Conservation (phyloP, 2,329 filamentous ascomycete genomes). For the Triangularia setosa region DNA sequence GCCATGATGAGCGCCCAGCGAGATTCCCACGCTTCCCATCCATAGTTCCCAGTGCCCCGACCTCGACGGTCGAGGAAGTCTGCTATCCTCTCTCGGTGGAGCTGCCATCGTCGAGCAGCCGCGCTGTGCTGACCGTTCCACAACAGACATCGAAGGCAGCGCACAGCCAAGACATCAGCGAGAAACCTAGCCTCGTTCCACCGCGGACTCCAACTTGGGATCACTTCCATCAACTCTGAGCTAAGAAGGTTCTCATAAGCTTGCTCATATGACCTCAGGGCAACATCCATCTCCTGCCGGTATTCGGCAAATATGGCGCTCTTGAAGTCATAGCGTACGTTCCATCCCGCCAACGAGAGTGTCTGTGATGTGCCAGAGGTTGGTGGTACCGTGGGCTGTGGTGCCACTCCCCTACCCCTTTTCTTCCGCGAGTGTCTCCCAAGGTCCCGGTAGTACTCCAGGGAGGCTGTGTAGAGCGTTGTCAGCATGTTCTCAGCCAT, state of each 20-base stretch:
- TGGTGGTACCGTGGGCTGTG: slow-evolving; percentile 76
- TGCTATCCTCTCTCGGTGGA: slow-evolving; percentile 68
- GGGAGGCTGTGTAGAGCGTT: slow-evolving; percentile 66
- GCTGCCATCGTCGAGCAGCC: slow-evolving; percentile 75
- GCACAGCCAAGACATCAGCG: slow-evolving; percentile 75
- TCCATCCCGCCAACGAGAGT: slow-evolving; percentile 83
- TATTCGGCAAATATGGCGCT: slow-evolving; percentile 88
- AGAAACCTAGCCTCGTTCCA: slow-evolving; percentile 92
- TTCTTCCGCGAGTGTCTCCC: slow-evolving; percentile 91
- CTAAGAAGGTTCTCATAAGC: slow-evolving; percentile 82
- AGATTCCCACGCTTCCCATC: slow-evolving; percentile 91
- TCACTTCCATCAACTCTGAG: slow-evolving; percentile 79
- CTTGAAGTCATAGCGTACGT: slow-evolving; percentile 92
- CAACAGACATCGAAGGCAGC: slow-evolving; percentile 76
- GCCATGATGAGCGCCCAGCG: slow-evolving; percentile 64
- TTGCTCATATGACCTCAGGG: slow-evolving; percentile 78
- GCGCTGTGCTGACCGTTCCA: slow-evolving; percentile 75
- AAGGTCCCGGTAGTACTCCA: slow-evolving; percentile 91
- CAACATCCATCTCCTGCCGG: slow-evolving; percentile 85
- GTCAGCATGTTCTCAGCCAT: slow-evolving; percentile 71
- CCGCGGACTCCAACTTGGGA: slow-evolving; percentile 82
- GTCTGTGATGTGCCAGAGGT: slow-evolving; percentile 82
- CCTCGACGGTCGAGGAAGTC: slow-evolving; percentile 79
- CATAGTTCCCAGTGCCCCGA: slow-evolving; percentile 82
- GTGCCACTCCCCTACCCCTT: slow-evolving; percentile 71